These are phyloP conservation scores for Davidsoniella neocaledoniae DNA, from an alignment of 2,329 filamentous ascomycete genomes.

Conservation along the genomic window DNA sequence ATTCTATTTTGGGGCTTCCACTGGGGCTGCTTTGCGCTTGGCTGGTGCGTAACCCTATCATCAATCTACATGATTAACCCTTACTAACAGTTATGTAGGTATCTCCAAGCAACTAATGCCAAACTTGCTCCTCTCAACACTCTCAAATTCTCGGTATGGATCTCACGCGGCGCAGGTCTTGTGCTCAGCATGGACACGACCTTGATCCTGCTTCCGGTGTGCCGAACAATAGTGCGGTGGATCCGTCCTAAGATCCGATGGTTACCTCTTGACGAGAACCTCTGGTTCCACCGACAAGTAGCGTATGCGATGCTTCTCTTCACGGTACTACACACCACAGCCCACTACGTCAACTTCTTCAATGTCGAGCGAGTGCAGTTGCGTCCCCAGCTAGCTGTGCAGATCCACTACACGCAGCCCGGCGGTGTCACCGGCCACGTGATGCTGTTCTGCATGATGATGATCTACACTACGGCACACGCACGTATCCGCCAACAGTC, in stretches of 20 bases:
- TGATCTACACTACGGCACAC: constrained; percentile 96
- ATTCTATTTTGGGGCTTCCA: constrained; percentile 67
- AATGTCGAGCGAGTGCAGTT: constrained; percentile 81
- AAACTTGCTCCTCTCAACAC: constrained; percentile 63
- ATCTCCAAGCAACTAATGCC: constrained; percentile 52
- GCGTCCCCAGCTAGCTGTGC: constrained; percentile 59
- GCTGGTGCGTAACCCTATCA: constrained; percentile 48
- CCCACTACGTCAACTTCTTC: constrained; percentile 97
- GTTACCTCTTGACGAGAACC: constrained; percentile 85
- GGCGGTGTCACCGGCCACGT: constrained; percentile 91
- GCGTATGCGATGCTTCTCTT: constrained; percentile 81
- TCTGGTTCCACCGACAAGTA: constrained; percentile 92
- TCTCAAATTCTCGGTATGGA: constrained; percentile 80
- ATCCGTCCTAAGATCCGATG: constrained; percentile 76
- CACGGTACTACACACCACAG: constrained; percentile 55
- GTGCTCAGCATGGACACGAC: constrained; percentile 70
- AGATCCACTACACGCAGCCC: constrained; percentile 82
- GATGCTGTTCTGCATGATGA: constrained; percentile 96
- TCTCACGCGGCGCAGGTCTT: constrained; percentile 83
- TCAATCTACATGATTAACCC: background rate
- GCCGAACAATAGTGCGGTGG: constrained; percentile 71
- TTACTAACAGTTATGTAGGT: constrained; percentile 34
- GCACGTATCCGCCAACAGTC: constrained; percentile 88
- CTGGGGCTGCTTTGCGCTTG: constrained; percentile 60
- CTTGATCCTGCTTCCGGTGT: constrained; percentile 86